These are phyloP conservation scores for Inga leiocalycina DNA, from an alignment of 306 rosid species.

Conservation along the genomic window DNA sequence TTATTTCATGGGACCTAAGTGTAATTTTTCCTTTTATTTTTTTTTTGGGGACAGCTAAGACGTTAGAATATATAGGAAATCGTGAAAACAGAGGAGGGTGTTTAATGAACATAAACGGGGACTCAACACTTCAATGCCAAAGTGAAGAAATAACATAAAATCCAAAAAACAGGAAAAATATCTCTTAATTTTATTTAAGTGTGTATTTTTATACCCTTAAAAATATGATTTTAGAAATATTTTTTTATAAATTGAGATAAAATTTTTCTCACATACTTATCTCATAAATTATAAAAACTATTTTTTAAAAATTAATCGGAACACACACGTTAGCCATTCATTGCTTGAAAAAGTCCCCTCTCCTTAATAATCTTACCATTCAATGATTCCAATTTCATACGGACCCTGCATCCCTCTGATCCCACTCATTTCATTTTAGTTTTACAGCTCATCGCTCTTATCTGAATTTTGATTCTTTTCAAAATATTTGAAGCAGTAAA, in stretches of 20 bases:
- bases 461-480: neutral
- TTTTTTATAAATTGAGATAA: too few relatives aligned
- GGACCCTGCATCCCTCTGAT: neutral
- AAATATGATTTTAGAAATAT: too few relatives aligned
- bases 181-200: neutral
- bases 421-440: neutral
- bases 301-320: too few relatives aligned
- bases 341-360: slow-evolving; percentile 3
- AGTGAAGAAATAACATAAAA: neutral
- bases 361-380: neutral
- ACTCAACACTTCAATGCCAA: slow-evolving; percentile 8
- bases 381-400: neutral
- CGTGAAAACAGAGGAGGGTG: slow-evolving; percentile 15
- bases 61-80: slow-evolving; percentile 26
- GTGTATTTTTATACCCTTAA: too few relatives aligned
- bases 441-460: neutral
- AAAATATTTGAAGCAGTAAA: too few relatives aligned
- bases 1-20: too few relatives aligned
- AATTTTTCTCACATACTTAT: too few relatives aligned
- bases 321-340: neutral
- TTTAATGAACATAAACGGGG: slow-evolving; percentile 34
- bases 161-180: neutral
- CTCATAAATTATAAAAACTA: too few relatives aligned
- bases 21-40: too few relatives aligned
- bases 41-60: neutral